A percentile compares a stretch with the other conserved stretches of the same genome.
These are phyloP conservation scores for Vitellaria paradoxa DNA, from an alignment of 179 eudicot genomes.

Conservation along the genomic window DNA sequence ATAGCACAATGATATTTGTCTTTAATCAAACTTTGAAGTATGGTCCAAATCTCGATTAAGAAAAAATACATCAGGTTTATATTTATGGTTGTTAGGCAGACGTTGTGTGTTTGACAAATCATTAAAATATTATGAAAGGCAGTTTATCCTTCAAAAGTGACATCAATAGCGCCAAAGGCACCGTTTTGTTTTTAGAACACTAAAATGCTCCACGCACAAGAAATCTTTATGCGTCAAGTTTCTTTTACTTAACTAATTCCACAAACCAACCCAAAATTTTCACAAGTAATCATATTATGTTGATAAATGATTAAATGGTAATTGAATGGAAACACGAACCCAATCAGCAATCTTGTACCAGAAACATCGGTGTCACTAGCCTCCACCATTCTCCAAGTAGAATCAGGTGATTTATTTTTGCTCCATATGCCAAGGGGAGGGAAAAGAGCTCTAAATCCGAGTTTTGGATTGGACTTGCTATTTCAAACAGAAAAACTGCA, in stretches of 20 bases:
- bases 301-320: slow-evolving; percentile 15
- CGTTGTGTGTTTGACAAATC: no score
- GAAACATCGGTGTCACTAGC: slow-evolving; percentile 94
- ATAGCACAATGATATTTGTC: background rate
- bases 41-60: background rate
- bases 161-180: background rate
- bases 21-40: background rate
- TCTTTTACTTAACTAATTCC: background rate
- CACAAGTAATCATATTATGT: background rate
- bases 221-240: background rate
- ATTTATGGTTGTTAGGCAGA: background rate
- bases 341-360: slow-evolving; percentile 78
- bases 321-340: slow-evolving; percentile 56
- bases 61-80: background rate
- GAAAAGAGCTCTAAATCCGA: slow-evolving; percentile 57
- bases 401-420: slow-evolving; percentile 79
- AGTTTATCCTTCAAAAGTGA: background rate
- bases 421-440: slow-evolving; percentile 73
- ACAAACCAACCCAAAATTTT: background rate
- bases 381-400: slow-evolving; percentile 91
- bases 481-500: slow-evolving; percentile 75
- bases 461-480: slow-evolving; percentile 71
- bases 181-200: background rate
- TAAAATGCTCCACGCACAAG: background rate
- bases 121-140: background rate